These are phyloP conservation scores for Phytopythium aichiense DNA, from an alignment of 352 stramenopile species.

Conservation along the genomic window DNA sequence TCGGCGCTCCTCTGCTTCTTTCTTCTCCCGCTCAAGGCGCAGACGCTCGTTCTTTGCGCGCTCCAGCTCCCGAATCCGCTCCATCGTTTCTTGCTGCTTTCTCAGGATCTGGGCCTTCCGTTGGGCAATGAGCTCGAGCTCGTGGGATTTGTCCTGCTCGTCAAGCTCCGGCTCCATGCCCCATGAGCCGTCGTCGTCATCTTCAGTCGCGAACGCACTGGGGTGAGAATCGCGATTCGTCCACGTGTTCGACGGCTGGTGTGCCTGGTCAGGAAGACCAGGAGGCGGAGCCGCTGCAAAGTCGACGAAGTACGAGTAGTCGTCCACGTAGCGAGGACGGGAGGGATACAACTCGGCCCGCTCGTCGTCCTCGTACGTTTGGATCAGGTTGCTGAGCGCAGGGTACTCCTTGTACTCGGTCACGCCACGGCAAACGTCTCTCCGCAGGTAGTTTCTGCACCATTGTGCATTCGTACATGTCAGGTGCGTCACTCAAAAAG, in stretches of 20 bases:
- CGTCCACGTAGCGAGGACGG: constrained; percentile 50
- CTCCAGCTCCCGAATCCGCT: constrained; percentile 44
- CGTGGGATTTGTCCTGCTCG: constrained; percentile 19
- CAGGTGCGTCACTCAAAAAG: neutral
- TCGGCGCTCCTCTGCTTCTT: constrained; percentile 14
- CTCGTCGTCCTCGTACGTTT: constrained; percentile 57
- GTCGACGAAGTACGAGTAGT: constrained; percentile 70
- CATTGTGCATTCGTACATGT: neutral
- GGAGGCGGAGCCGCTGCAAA: constrained; percentile 13
- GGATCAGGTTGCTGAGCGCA: constrained; percentile 61
- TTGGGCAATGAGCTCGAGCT: constrained; percentile 56
- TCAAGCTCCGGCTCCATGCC: constrained; percentile 9
- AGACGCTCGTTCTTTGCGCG: constrained; percentile 48
- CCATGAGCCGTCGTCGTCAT: neutral
- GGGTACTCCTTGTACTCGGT: constrained; percentile 85
- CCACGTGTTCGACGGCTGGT: neutral
- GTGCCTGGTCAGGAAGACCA: neutral
- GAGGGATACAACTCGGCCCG: constrained; percentile 57
- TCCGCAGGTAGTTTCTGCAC: constrained; percentile 52
- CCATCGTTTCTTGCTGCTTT: constrained; percentile 47
- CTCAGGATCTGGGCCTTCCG: constrained; percentile 54
- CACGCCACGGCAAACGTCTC: constrained; percentile 76
- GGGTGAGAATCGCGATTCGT: neutral
- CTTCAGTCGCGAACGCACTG: neutral
- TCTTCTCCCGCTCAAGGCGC: constrained; percentile 34